A percentile compares a stretch with the other conserved stretches of the same genome.
phyloP scores from a whole-genome alignment of 169 alveolate genomes.

The Amoebophrya sp. region DNA sequence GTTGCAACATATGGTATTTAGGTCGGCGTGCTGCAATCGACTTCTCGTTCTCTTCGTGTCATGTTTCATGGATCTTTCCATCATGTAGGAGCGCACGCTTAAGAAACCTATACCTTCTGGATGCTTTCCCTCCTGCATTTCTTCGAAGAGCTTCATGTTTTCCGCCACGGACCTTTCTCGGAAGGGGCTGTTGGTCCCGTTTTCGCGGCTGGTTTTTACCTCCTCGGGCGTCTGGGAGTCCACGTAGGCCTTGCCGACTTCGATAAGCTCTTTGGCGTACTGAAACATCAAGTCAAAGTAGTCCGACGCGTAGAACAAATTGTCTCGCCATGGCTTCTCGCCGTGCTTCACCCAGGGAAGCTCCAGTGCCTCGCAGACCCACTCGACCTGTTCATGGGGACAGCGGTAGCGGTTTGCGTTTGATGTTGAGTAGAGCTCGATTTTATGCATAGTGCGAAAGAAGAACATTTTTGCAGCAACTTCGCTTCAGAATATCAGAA shows the following conservation, averaged over 20 bases:
- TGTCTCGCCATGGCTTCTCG: conserved; percentile 67
- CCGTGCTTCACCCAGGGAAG: conserved; percentile 36
- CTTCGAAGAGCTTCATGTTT: conserved; percentile 81
- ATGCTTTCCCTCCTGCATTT: conserved; percentile 35
- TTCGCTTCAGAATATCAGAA: too few relatives aligned
- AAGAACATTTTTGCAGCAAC: too few relatives aligned
- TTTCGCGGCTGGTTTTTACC: conserved; percentile 78
- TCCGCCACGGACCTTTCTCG: conserved; percentile 91
- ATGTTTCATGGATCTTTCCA: too few relatives aligned
- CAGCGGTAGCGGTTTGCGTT: too few relatives aligned
- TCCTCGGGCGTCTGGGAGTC: conserved; percentile 89
- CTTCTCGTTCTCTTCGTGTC: too few relatives aligned
- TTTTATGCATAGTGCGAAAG: too few relatives aligned
- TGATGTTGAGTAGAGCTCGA: too few relatives aligned
- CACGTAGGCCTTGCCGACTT: conserved; percentile 93
- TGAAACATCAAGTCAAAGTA: conserved; percentile 93
- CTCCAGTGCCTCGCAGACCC: conserved; percentile 33
- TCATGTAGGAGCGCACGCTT: too few relatives aligned
- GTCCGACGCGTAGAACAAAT: conserved; percentile 91
- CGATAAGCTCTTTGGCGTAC: conserved; percentile 89
- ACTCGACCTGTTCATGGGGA: neutral
- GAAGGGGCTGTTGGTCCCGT: conserved; percentile 79
- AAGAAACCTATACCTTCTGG: conserved; percentile 34
- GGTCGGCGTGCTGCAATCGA: too few relatives aligned
- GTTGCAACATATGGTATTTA: too few relatives aligned